Conservation (phyloP, 2,329 filamentous ascomycete genomes). For the Helminthosporium solani region DNA sequence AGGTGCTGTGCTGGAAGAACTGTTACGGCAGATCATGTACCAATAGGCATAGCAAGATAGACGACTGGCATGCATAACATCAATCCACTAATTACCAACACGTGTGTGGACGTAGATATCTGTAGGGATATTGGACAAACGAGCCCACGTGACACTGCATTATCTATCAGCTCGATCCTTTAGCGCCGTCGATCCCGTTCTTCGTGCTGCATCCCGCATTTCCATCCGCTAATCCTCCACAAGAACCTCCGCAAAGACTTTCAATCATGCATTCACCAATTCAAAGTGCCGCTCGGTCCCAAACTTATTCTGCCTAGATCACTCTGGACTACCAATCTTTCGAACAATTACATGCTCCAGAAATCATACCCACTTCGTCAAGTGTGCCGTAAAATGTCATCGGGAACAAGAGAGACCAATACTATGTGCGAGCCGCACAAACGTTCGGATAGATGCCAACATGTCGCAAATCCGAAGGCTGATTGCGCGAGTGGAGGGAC, state of each 20-base stretch:
- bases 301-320: no score
- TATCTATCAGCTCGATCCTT: background rate
- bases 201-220: background rate
- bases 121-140: background rate
- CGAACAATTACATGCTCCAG: no score
- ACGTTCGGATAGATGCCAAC: background rate
- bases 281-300: no score
- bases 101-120: background rate
- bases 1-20: background rate
- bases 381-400: background rate
- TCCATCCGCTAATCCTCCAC: background rate
- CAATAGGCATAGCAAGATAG: constrained; percentile 15
- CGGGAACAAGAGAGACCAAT: background rate
- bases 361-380: background rate
- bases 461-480: constrained; percentile 7
- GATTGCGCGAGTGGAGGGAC: constrained; percentile 10
- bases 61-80: background rate
- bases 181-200: constrained; percentile 4
- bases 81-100: background rate
- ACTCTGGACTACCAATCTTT: no score
- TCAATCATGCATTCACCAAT: background rate
- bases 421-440: background rate
- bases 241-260: background rate
- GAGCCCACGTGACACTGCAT: constrained; percentile 3
- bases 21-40: constrained; percentile 11